Evolutionary conservation across 2,329 filamentous ascomycete genomes (phyloP).

Genomic region (Penicillium sp.): DNA sequence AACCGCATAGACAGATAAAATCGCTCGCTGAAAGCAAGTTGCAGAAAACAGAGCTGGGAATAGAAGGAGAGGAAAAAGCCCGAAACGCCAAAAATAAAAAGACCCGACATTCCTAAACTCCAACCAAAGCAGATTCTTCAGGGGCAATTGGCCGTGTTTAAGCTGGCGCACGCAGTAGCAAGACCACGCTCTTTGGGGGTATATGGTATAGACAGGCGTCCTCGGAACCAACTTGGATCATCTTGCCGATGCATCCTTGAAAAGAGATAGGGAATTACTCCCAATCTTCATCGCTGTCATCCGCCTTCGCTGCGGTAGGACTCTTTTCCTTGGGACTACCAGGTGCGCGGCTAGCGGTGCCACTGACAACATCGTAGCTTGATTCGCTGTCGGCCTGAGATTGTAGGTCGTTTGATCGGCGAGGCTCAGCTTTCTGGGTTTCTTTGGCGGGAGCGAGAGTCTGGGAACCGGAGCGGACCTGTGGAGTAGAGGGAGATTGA

Average conservation of each 20-base stretch:
- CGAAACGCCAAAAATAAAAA: constrained; percentile 15
- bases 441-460: constrained; percentile 28
- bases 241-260: background rate
- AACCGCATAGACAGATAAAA: constrained; percentile 5
- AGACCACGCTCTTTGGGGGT: background rate
- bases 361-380: constrained; percentile 89
- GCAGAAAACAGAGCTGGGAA: constrained; percentile 11
- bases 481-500: constrained; percentile 36
- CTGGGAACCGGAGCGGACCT: constrained; percentile 34
- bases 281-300: constrained; percentile 68
- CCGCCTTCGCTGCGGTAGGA: constrained; percentile 30
- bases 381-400: constrained; percentile 88
- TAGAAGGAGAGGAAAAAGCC: constrained; percentile 6
- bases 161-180: background rate
- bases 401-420: constrained; percentile 74
- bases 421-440: constrained; percentile 57
- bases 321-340: constrained; percentile 52
- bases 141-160: background rate
- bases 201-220: constrained; percentile 5
- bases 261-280: constrained; percentile 45
- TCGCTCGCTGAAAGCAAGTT: constrained; percentile 19
- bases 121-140: constrained; percentile 9
- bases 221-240: background rate
- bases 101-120: constrained; percentile 16
- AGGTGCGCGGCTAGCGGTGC: constrained; percentile 67